phyloP scores from a whole-genome alignment of 306 rosid genomes.

The Spatholobus suberectus region DNA sequence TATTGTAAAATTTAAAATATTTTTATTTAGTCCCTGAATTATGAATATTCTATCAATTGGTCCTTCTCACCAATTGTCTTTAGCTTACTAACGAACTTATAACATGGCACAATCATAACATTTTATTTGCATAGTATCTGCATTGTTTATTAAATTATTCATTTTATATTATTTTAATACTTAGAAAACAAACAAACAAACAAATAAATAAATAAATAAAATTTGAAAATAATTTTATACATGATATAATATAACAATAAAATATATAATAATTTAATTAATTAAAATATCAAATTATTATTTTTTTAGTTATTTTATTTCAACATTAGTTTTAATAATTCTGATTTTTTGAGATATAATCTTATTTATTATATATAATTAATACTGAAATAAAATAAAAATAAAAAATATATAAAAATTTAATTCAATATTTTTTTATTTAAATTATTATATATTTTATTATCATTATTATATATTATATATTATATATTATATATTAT shows the following conservation, averaged over 20 bases:
- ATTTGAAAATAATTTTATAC: background rate
- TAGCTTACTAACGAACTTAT: background rate
- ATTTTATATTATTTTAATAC: background rate
- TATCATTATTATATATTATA: background rate
- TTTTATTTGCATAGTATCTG: background rate
- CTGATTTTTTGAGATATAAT: background rate
- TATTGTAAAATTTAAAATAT: background rate
- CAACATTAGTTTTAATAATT: background rate
- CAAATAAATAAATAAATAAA: background rate
- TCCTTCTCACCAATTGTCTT: background rate
- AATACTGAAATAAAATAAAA: background rate
- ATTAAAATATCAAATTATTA: background rate
- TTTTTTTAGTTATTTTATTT: background rate
- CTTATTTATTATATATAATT: background rate
- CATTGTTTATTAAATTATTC: background rate
- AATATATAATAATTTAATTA: background rate
- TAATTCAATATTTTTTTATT: background rate
- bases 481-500: background rate
- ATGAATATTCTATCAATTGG: background rate
- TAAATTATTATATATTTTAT: background rate
- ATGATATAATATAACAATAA: background rate
- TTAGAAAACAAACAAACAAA: background rate
- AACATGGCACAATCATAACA: background rate
- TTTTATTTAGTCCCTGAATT: background rate
- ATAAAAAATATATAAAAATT: background rate